phyloP scores from a whole-genome alignment of 2,329 filamentous ascomycete genomes.

The Fusarium chlamydosporum region DNA sequence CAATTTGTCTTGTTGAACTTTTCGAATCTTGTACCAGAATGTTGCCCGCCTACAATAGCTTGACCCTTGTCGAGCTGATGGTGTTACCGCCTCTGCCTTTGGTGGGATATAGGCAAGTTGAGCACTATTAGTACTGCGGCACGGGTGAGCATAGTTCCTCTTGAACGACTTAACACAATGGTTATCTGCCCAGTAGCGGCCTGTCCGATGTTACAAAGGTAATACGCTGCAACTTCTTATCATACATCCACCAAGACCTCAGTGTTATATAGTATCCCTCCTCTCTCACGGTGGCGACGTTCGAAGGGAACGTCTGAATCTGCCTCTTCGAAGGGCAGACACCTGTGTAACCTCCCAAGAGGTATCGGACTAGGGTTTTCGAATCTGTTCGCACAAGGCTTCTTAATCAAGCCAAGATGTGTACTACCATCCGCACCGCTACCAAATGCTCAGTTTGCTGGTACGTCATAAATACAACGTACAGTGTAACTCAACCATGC shows the following conservation, averaged over 20 bases:
- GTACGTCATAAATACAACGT: conserved; percentile 8
- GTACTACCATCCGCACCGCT: background rate
- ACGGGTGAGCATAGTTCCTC: background rate
- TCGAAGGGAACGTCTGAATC: too few relatives aligned
- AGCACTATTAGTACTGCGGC: too few relatives aligned
- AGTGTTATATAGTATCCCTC: background rate
- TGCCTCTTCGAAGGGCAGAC: too few relatives aligned
- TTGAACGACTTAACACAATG: background rate
- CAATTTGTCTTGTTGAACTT: too few relatives aligned
- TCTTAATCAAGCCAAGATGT: conserved; percentile 3
- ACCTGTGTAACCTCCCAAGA: background rate
- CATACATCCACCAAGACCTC: background rate
- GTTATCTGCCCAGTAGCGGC: background rate
- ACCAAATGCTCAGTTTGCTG: conserved; percentile 4
- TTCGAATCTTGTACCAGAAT: too few relatives aligned
- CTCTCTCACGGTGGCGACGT: background rate
- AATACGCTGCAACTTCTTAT: too few relatives aligned
- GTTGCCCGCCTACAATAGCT: too few relatives aligned
- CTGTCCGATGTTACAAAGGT: background rate
- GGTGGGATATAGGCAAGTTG: background rate
- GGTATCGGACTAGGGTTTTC: too few relatives aligned
- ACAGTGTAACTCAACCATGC: conserved; percentile 4
- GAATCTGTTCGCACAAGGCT: background rate
- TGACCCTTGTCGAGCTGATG: background rate
- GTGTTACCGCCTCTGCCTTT: background rate